These are phyloP conservation scores for Aristolochia californica DNA, from an alignment of 164 flowering plant genomes.

Conservation along the genomic window DNA sequence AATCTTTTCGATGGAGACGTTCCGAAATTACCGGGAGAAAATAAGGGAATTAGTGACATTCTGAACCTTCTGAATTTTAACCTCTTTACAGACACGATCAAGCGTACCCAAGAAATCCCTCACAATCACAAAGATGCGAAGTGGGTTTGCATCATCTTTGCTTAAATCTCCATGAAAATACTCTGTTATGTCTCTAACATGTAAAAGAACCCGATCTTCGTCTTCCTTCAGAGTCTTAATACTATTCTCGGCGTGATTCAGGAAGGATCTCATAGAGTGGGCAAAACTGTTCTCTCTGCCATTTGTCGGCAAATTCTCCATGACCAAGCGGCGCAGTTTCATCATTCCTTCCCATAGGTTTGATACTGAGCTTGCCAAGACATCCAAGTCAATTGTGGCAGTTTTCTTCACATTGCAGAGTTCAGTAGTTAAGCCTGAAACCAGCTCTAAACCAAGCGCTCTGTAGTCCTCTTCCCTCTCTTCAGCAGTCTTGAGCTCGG, in stretches of 20 bases:
- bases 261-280: slow-evolving; percentile 42
- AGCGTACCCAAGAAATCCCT: slow-evolving; percentile 82
- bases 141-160: slow-evolving; percentile 72
- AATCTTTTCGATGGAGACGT: too few species aligned
- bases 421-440: slow-evolving; percentile 62
- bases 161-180: slow-evolving; percentile 86
- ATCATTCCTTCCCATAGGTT: slow-evolving; percentile 55
- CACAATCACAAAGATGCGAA: slow-evolving; percentile 79
- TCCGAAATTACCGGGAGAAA: slow-evolving; percentile 3
- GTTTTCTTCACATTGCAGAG: slow-evolving; percentile 83
- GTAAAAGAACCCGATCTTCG: slow-evolving; percentile 44
- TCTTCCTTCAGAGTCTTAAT: slow-evolving; percentile 47
- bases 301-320: slow-evolving; percentile 19
- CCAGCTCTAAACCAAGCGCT: slow-evolving; percentile 69
- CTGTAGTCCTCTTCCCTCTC: slow-evolving; percentile 62
- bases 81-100: slow-evolving; percentile 79
- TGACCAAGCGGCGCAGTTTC: slow-evolving; percentile 31
- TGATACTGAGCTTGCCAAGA: slow-evolving; percentile 61
- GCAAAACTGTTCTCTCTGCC: slow-evolving; percentile 26
- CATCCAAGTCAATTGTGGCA: slow-evolving; percentile 75
- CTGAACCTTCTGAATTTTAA: slow-evolving; percentile 43
- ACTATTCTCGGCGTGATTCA: slow-evolving; percentile 41
- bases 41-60: slow-evolving; percentile 14
- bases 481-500: slow-evolving; percentile 25
- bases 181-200: slow-evolving; percentile 65